Base-by-base conservation (phyloP, 441 rosid species). In the Euphorbia corollata region DNA sequence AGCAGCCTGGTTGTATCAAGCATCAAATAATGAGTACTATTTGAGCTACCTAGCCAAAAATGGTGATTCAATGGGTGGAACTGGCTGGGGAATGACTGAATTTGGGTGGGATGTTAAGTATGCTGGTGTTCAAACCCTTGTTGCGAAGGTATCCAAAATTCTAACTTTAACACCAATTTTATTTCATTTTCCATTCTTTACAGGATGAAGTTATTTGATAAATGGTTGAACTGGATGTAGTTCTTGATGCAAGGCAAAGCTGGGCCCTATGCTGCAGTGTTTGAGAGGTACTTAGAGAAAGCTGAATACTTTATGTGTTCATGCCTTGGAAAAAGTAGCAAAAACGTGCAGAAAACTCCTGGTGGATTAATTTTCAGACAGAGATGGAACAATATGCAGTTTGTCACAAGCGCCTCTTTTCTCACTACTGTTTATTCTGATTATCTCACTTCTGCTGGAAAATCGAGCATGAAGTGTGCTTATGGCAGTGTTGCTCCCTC, bases 331-430 rank as follows among this genome's bases (percentile, higher is more conserved):
- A 94, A 94, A 81, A 81, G 92, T n/a, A 32, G 70, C 50, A 66
- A 71, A 61, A 91, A 86, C 57, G 73, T 78, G 51, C 84, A 81
- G 77, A 85, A 76, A 73, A 83, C 97, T 64, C 97, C 99, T 0
- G 99, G 96, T 9, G 99, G 99, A 41, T 82, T 93, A 66, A 75
- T 93, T 61, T 91, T 89, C 90, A 84, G 91, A 47, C 97, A 91
- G 72, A 84, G 83, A 34, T 94, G 99, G 99, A 94, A 94, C 86
- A 94, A 94, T 67, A 74, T 94, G 97, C 99, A 94, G 79, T 91
- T 89, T n/a, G 99, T 87, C 63, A 91, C 96, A 0, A 81, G 93
- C 9, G 87, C 99, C 39, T 82, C 99, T 0, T 89, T 93, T 83
- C 75, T 93, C 64, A 67, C 83, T 32, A 83, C 93, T 0, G 90